Conservation (phyloP, 1,139 yeast species). For the Geotrichum siamense region DNA sequence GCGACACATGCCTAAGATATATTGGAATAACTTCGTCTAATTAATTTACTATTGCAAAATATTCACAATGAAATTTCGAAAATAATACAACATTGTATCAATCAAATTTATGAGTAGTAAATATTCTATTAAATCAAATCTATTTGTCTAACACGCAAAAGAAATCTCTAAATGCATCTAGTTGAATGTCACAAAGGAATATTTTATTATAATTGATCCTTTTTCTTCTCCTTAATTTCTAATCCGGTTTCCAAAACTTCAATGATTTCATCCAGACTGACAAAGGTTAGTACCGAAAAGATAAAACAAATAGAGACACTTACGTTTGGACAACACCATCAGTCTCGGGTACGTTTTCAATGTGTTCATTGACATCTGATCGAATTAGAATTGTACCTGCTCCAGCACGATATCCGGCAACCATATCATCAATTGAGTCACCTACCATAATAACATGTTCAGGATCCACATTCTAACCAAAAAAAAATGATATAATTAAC, state of each 20-base stretch:
- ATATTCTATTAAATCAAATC: too few relatives aligned
- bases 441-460: slow-evolving; percentile 56
- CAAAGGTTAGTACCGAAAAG: too few relatives aligned
- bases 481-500: neutral
- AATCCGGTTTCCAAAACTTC: slow-evolving; percentile 36
- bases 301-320: slow-evolving; percentile 7
- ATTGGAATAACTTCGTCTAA: too few relatives aligned
- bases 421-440: slow-evolving; percentile 59
- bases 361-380: slow-evolving; percentile 42
- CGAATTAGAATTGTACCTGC: slow-evolving; percentile 46
- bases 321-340: slow-evolving; percentile 38
- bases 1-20: too few relatives aligned
- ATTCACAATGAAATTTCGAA: too few relatives aligned
- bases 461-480: slow-evolving; percentile 32
- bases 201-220: too few relatives aligned
- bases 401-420: slow-evolving; percentile 53
- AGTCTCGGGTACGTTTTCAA: slow-evolving; percentile 36
- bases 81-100: too few relatives aligned
- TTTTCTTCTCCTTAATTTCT: slow-evolving; percentile 22
- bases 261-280: slow-evolving; percentile 40
- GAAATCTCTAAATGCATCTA: too few relatives aligned
- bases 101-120: too few relatives aligned
- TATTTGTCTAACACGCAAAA: too few relatives aligned
- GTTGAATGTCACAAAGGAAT: too few relatives aligned
- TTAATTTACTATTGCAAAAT: too few relatives aligned